A percentile compares a stretch with the other conserved stretches of the same genome.
Conservation (phyloP, 768 basidiomycete species). For the Naganishia randhawae region DNA sequence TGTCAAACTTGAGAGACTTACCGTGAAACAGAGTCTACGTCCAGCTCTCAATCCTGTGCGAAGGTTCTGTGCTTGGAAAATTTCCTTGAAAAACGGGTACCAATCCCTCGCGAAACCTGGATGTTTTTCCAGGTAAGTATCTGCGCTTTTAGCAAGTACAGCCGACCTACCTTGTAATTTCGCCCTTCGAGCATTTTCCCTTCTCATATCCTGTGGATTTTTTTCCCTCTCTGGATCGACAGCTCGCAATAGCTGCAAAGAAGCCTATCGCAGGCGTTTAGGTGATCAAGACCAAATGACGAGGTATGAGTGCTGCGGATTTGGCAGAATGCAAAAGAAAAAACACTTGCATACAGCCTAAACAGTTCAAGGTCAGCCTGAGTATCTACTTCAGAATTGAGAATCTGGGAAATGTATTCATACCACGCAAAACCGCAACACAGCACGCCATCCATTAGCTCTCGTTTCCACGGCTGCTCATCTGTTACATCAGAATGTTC, state of each 20-base stretch:
- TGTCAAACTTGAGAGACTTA: background rate
- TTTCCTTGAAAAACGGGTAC: background rate
- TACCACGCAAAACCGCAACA: constrained; percentile 11
- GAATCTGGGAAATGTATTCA: background rate
- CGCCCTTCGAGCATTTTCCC: constrained; percentile 1
- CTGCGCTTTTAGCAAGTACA: too few species aligned
- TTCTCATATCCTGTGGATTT: background rate
- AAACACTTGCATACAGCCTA: constrained; percentile 7
- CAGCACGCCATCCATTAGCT: background rate
- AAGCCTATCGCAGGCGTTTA: background rate
- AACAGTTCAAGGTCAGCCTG: background rate
- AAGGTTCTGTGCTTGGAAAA: background rate
- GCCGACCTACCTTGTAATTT: background rate
- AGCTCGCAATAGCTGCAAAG: background rate
- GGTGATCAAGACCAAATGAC: too few species aligned
- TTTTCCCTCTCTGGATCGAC: background rate
- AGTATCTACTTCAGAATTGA: background rate
- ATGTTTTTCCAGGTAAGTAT: background rate
- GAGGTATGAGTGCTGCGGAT: too few species aligned
- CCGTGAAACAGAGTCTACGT: constrained; percentile 1
- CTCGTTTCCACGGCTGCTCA: background rate
- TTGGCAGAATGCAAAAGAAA: too few species aligned
- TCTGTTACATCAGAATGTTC: background rate
- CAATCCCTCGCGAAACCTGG: constrained; percentile 1
- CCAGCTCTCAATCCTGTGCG: background rate